Evolutionary conservation across 176 grass and related monocot species (phyloP).

Genomic region (Raddia guianensis): DNA sequence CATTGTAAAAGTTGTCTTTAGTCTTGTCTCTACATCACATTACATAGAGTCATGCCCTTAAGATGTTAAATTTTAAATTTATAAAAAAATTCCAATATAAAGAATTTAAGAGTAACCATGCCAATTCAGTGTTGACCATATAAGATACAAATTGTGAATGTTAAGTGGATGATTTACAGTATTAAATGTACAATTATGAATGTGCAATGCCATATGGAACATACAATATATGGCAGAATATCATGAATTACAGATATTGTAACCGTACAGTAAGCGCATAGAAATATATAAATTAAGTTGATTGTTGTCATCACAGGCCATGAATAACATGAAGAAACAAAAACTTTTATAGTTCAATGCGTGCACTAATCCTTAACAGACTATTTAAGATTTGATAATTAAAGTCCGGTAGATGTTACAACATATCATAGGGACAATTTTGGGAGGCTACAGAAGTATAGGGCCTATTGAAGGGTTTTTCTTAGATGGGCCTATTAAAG

Average conservation of each 20-base stretch:
- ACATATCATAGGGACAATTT: conserved; percentile 1
- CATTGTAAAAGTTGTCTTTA: too few species aligned
- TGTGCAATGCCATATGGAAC: background rate
- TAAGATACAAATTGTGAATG: background rate
- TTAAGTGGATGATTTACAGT: background rate
- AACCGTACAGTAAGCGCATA: background rate
- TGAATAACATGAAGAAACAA: background rate
- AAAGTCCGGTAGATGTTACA: background rate
- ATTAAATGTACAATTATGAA: conserved; percentile 22
- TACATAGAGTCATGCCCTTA: too few species aligned
- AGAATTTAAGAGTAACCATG: background rate
- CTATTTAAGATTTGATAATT: background rate
- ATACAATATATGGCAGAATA: conserved; percentile 11
- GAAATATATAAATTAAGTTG: conserved; percentile 11
- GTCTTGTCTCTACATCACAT: too few species aligned
- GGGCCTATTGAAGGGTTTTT: background rate
- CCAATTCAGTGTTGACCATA: background rate
- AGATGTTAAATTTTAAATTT: too few species aligned
- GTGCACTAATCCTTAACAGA: conserved; percentile 18
- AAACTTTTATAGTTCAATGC: conserved; percentile 16
- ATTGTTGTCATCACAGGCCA: conserved; percentile 23
- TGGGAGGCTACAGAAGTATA: background rate
- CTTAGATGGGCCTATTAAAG: too few species aligned
- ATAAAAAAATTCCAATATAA: too few species aligned
- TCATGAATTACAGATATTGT: background rate